Conservation (phyloP, 192 early-diverging fungal species). For the Entophlyctis luteolus region DNA sequence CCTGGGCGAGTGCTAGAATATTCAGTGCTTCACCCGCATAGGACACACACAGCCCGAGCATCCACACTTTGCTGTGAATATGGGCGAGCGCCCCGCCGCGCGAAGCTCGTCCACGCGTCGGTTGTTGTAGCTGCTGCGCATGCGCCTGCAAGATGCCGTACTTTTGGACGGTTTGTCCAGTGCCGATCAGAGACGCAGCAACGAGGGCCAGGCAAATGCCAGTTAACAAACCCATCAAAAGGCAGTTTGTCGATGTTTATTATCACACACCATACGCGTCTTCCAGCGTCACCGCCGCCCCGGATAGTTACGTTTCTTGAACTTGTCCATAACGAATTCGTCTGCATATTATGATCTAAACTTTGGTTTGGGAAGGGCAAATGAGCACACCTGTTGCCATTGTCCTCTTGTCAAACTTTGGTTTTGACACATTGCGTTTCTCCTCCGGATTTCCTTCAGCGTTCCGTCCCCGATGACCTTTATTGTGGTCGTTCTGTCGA, state of each 20-base stretch:
- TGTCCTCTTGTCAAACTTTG: slow-evolving; percentile 50
- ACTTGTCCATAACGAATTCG: slow-evolving; percentile 75
- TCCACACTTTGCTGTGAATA: slow-evolving; percentile 5
- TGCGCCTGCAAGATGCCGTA: slow-evolving; percentile 11
- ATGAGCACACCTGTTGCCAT: slow-evolving; percentile 61
- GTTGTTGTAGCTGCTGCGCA: not conserved
- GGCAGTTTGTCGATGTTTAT: too few relatives aligned
- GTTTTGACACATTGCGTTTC: slow-evolving; percentile 28
- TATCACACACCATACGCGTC: too few relatives aligned
- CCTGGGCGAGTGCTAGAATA: slow-evolving; percentile 23
- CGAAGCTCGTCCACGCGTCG: not conserved
- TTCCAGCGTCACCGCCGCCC: too few relatives aligned
- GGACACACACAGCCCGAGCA: slow-evolving; percentile 22
- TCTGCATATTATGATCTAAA: slow-evolving; percentile 39
- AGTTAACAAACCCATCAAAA: too few relatives aligned
- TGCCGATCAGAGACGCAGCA: slow-evolving; percentile 26
- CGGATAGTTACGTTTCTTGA: slow-evolving; percentile 65
- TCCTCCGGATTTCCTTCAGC: not conserved
- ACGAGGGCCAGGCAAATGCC: slow-evolving; percentile 8
- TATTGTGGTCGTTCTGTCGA: not conserved
- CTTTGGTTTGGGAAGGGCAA: not conserved
- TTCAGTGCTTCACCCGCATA: slow-evolving; percentile 34
- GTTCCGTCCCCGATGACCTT: not conserved
- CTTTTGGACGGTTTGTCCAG: slow-evolving; percentile 36
- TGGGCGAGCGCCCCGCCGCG: not conserved